Base-by-base conservation (phyloP, 805 yeast genomes). In the Yamadazyma sp. region DNA sequence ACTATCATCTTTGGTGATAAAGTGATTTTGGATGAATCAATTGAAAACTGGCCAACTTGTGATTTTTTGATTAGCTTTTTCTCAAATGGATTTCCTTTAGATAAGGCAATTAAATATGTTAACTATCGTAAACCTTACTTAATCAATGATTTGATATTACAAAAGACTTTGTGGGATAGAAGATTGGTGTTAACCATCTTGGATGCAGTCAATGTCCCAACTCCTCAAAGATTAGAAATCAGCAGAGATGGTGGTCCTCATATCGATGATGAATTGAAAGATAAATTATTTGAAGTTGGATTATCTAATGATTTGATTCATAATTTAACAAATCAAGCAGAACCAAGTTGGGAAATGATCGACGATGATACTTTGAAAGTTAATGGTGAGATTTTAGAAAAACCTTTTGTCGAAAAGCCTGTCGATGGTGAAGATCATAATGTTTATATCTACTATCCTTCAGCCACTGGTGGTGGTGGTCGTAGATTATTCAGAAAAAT, bases 381-480 rank as follows among this genome's bases (percentile, higher is more conserved):
- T 15, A 76, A 84, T 47, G 96, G 94, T 7, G 59, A 75, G 49
- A 65, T 67, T 7, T 65, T 93, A 65, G 70, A 69, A 26, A 93
- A 93, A 56, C 99, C 99, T 5, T 93, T 80, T 69, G 98, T 93
- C 22, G 99, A 93, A 58, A 93, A 93, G 49, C 99, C 99, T 1
- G 98, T 89, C 3, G 96, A 93, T 59, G 99, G 99, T 36, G 99
- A 93, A 62, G 96, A 93, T 60, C 99, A 93, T 61, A 93, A 93
- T 54, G 91, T 93, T 30, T 86, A 83, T 58, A 89, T 93, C 25
- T 93, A 93, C 62, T 93, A 91, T 57, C 83, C 89, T 23, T 75
- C 76, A 38, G 75, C 82, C 39, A 83, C 84, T 34, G 99, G 99
- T 30, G 99, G 99, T 38, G 99, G 99, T 46, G 99, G 99, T 18